A percentile compares a stretch with the other conserved stretches of the same genome.
Conservation (phyloP, 2,329 filamentous ascomycete genomes). For the Tolypocladium guangdongense region DNA sequence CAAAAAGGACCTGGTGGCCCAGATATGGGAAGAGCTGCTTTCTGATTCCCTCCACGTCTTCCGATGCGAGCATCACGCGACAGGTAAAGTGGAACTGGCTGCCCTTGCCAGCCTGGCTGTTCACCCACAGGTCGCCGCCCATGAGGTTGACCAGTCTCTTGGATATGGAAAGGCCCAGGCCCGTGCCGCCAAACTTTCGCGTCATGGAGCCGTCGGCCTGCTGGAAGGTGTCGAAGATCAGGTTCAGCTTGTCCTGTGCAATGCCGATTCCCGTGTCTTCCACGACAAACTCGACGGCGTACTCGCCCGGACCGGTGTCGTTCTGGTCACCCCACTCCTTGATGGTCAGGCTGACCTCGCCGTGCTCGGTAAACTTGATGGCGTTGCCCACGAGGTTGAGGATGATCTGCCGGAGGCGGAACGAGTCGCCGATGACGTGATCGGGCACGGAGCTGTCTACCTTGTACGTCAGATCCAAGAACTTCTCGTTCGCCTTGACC, state of each 20-base stretch:
- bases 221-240: slow-evolving; percentile 98
- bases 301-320: slow-evolving; percentile 60
- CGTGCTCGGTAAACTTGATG: slow-evolving; percentile 97
- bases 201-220: slow-evolving; percentile 97
- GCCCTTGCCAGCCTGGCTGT: slow-evolving; percentile 81
- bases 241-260: slow-evolving; percentile 83
- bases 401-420: slow-evolving; percentile 92
- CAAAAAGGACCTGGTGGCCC: slow-evolving; percentile 84
- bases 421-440: slow-evolving; percentile 91
- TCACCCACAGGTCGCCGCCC: slow-evolving; percentile 94
- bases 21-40: slow-evolving; percentile 84
- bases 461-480: slow-evolving; percentile 82
- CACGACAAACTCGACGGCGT: slow-evolving; percentile 91
- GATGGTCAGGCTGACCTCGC: slow-evolving; percentile 92
- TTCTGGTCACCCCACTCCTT: slow-evolving; percentile 53
- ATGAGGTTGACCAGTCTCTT: slow-evolving; percentile 91
- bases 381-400: slow-evolving; percentile 95
- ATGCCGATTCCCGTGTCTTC: slow-evolving; percentile 96
- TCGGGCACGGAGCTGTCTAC: slow-evolving; percentile 91
- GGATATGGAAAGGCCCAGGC: slow-evolving; percentile 87
- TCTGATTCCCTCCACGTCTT: slow-evolving; percentile 66
- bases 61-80: slow-evolving; percentile 71
- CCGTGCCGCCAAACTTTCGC: slow-evolving; percentile 89
- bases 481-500: slow-evolving; percentile 96
- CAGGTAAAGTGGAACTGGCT: slow-evolving; percentile 97